Conservation (phyloP, 208 protist species). For the Crithidia expoeki region DNA sequence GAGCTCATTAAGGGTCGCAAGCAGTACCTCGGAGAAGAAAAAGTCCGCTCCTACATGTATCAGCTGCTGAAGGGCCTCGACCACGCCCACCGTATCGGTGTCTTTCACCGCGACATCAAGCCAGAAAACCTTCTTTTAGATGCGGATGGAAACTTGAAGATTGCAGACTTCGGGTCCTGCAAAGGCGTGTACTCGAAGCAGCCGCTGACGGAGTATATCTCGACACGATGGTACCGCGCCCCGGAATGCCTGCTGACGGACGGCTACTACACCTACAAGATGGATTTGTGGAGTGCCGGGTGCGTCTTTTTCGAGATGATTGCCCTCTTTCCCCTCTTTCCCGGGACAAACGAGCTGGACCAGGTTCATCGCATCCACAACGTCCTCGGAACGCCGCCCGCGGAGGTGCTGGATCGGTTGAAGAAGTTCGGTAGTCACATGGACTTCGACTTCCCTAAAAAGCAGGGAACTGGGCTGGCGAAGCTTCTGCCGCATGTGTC, state of each 20-base stretch:
- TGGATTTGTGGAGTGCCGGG: conserved; percentile 91
- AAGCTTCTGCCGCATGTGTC: conserved; percentile 74
- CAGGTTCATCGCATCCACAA: conserved; percentile 92
- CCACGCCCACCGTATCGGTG: conserved; percentile 90
- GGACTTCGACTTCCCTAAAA: conserved; percentile 75
- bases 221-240: conserved; percentile 93
- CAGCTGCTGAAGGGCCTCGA: conserved; percentile 91
- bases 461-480: conserved; percentile 61
- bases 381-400: conserved; percentile 88
- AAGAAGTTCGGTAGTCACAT: conserved; percentile 62
- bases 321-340: conserved; percentile 82
- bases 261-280: conserved; percentile 91
- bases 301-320: conserved; percentile 91
- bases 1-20: conserved; percentile 93
- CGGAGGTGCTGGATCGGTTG: conserved; percentile 74
- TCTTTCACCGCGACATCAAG: conserved; percentile 97
- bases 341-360: conserved; percentile 80
- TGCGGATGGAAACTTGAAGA: conserved; percentile 73
- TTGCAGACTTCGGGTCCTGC: conserved; percentile 94
- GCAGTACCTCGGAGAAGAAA: conserved; percentile 88
- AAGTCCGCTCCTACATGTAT: conserved; percentile 90
- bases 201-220: conserved; percentile 93
- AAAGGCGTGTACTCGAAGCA: conserved; percentile 79
- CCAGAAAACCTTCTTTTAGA: conserved; percentile 98
- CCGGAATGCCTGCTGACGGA: conserved; percentile 92